Percentiles rank a stretch among this genome's conserved stretches.
phyloP scores from a whole-genome alignment of 192 early-diverging fungal species.

The Helicostylum pulchrum region DNA sequence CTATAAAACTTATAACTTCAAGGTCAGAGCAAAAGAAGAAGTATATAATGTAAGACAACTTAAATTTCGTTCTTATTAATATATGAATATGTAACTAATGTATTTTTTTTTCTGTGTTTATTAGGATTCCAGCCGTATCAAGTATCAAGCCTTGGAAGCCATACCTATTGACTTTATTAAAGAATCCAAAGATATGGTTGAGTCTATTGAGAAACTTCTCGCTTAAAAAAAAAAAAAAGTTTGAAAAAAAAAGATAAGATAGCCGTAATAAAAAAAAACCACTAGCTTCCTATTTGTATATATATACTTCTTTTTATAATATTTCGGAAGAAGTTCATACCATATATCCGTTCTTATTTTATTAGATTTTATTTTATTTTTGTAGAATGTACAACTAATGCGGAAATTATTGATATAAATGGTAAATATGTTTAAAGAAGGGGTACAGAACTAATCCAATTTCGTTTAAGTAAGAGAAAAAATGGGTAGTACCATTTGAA shows the following conservation, averaged over 20 bases:
- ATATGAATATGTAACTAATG: slow-evolving; percentile 6
- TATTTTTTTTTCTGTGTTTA: slow-evolving; percentile 4
- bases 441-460: no score
- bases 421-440: no score
- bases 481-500: no score
- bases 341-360: no score
- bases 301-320: no score
- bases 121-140: slow-evolving; percentile 50
- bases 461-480: no score
- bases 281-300: no score
- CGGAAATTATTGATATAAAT: no score
- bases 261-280: background rate
- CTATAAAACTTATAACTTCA: slow-evolving; percentile 72
- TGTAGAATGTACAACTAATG: no score
- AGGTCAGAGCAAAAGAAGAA: slow-evolving; percentile 78
- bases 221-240: background rate
- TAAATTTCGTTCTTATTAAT: background rate
- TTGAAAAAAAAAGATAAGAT: background rate
- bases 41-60: slow-evolving; percentile 63
- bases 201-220: slow-evolving; percentile 27
- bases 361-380: no score
- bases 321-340: no score
- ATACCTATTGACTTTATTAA: slow-evolving; percentile 57
- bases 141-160: slow-evolving; percentile 45
- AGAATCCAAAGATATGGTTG: slow-evolving; percentile 38